Evolutionary conservation across 108 stramenopile species (phyloP).

Genomic region (Parietichytrium sp.): DNA sequence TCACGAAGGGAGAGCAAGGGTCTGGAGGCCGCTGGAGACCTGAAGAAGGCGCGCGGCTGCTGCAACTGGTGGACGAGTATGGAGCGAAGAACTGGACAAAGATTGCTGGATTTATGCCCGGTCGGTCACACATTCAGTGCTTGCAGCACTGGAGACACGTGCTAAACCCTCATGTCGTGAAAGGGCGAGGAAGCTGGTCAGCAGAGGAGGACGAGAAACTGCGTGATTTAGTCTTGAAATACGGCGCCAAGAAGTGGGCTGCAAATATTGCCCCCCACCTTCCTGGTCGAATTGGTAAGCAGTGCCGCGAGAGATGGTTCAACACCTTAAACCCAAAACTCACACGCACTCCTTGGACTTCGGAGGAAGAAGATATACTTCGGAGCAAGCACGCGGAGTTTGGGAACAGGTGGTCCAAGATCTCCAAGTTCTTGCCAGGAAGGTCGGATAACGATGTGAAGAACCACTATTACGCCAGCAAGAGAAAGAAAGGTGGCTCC

Average conservation of each 20-base stretch:
- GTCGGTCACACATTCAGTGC: neutral
- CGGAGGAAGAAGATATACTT: constrained; percentile 51
- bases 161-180: constrained; percentile 10
- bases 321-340: constrained; percentile 59
- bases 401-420: constrained; percentile 57
- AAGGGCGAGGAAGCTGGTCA: constrained; percentile 34
- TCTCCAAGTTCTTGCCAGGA: constrained; percentile 54
- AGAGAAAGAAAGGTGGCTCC: constrained; percentile 37
- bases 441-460: constrained; percentile 57
- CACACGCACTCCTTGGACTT: constrained; percentile 48
- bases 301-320: constrained; percentile 59
- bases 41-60: constrained; percentile 37
- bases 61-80: constrained; percentile 26
- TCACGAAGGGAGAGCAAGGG: neutral
- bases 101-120: constrained; percentile 32
- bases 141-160: neutral
- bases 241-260: constrained; percentile 54
- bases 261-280: constrained; percentile 47
- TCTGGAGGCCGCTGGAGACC: constrained; percentile 35
- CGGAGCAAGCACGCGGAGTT: constrained; percentile 42
- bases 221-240: constrained; percentile 46
- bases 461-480: constrained; percentile 55
- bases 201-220: constrained; percentile 51
- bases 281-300: constrained; percentile 55
- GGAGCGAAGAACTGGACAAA: constrained; percentile 39